These are phyloP conservation scores for Neocallimastix lanati DNA, from an alignment of 192 early-diverging fungal genomes.

Conservation along the genomic window DNA sequence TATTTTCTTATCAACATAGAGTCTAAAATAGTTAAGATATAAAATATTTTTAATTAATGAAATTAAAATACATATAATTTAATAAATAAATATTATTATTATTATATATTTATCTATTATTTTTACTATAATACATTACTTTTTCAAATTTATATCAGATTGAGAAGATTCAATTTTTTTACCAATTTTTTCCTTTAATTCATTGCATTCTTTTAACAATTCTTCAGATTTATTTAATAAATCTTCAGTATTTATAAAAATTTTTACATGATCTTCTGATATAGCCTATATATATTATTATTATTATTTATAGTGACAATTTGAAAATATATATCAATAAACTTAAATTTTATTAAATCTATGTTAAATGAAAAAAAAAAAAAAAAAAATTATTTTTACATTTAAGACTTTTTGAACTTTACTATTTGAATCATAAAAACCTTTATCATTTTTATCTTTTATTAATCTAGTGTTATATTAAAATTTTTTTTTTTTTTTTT, in stretches of 20 bases:
- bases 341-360: too few species aligned
- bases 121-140: too few species aligned
- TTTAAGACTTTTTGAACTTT: background rate
- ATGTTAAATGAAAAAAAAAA: too few species aligned
- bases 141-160: background rate
- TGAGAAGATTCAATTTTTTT: background rate
- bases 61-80: too few species aligned
- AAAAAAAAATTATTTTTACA: background rate
- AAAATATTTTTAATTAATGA: too few species aligned
- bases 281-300: background rate
- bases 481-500: too few species aligned
- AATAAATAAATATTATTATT: too few species aligned
- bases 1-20: background rate
- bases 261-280: background rate
- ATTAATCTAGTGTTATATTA: background rate
- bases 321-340: too few species aligned
- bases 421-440: background rate
- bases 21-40: too few species aligned
- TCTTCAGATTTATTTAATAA: background rate
- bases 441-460: background rate
- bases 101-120: too few species aligned
- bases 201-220: background rate
- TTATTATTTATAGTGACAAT: too few species aligned
- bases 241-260: background rate
- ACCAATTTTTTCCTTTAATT: background rate